Percentiles rank a stretch among this genome's conserved stretches.
Evolutionary conservation across 2,329 filamentous ascomycete genomes (phyloP).

Genomic region (Hawksworthiomyces lignivorus): DNA sequence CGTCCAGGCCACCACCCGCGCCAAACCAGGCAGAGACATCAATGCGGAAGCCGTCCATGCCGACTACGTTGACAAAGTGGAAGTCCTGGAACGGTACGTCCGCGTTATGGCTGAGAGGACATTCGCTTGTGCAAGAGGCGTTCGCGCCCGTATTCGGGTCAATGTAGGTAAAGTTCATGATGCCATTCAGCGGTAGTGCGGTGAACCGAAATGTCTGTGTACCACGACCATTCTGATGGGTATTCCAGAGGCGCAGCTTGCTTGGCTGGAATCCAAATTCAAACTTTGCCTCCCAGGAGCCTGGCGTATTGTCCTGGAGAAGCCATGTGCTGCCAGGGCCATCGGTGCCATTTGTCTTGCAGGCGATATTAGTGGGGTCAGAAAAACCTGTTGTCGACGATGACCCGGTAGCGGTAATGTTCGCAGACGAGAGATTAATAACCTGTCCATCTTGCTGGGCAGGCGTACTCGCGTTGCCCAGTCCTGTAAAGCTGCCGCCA

Average conservation of each 20-base stretch:
- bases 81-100: conserved; percentile 75
- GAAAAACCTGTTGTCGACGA: conserved; percentile 56
- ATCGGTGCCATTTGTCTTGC: conserved; percentile 60
- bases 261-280: conserved; percentile 80
- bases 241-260: conserved; percentile 83
- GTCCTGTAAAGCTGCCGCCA: conserved; percentile 78
- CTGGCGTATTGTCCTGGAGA: conserved; percentile 63
- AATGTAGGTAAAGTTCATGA: conserved; percentile 91
- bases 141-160: conserved; percentile 64
- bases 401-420: conserved; percentile 59
- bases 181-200: conserved; percentile 77
- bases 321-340: conserved; percentile 77
- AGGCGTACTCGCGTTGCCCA: conserved; percentile 70
- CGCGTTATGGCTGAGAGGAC: conserved; percentile 69
- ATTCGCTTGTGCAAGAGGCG: conserved; percentile 68
- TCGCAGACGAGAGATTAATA: conserved; percentile 76
- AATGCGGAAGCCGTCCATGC: conserved; percentile 80
- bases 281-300: conserved; percentile 78
- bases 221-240: conserved; percentile 72
- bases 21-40: conserved; percentile 87
- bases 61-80: conserved; percentile 76
- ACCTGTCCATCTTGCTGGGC: conserved; percentile 64
- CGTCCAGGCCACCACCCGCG: conserved; percentile 71
- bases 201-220: conserved; percentile 85
- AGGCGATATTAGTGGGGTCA: conserved; percentile 75